Percentiles rank a stretch among this genome's conserved stretches.
Conservation (phyloP, 805 yeast genomes). For the Saturnispora kantuleensis region DNA sequence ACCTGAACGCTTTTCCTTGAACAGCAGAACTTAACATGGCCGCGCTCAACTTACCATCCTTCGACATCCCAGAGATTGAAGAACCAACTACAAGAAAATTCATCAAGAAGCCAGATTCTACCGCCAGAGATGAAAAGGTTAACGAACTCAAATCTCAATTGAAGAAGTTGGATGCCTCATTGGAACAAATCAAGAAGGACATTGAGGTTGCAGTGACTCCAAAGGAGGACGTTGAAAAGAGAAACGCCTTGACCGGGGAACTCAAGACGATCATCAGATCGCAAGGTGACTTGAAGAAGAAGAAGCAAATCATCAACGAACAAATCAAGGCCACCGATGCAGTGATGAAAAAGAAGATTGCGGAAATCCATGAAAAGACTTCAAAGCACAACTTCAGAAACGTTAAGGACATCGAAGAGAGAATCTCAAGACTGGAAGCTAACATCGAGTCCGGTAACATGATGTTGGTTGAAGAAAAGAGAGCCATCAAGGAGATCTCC, state of each 20-base stretch:
- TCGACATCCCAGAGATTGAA: constrained; percentile 15
- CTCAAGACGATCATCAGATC: constrained; percentile 36
- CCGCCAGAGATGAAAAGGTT: constrained; percentile 49
- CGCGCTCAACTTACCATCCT: constrained; percentile 5
- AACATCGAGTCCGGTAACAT: constrained; percentile 69
- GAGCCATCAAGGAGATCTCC: constrained; percentile 74
- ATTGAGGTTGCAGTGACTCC: constrained; percentile 44
- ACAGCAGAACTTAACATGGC: constrained; percentile 3
- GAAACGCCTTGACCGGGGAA: constrained; percentile 37
- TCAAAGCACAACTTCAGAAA: constrained; percentile 62
- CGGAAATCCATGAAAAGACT: constrained; percentile 62
- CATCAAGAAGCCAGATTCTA: constrained; percentile 68
- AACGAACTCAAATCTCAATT: constrained; percentile 49
- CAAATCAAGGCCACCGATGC: constrained; percentile 66
- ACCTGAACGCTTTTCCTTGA: not conserved
- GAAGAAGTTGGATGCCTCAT: constrained; percentile 48
- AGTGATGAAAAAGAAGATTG: constrained; percentile 61
- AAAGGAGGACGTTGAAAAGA: constrained; percentile 41
- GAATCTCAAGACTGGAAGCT: constrained; percentile 57
- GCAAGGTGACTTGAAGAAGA: constrained; percentile 26
- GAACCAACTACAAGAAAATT: constrained; percentile 33
- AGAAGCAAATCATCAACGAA: constrained; percentile 34
- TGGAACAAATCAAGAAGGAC: constrained; percentile 43
- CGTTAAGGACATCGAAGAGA: constrained; percentile 58
- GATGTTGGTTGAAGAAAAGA: constrained; percentile 85